phyloP scores from a whole-genome alignment of 306 rosid species.

The Prosopis cineraria region DNA sequence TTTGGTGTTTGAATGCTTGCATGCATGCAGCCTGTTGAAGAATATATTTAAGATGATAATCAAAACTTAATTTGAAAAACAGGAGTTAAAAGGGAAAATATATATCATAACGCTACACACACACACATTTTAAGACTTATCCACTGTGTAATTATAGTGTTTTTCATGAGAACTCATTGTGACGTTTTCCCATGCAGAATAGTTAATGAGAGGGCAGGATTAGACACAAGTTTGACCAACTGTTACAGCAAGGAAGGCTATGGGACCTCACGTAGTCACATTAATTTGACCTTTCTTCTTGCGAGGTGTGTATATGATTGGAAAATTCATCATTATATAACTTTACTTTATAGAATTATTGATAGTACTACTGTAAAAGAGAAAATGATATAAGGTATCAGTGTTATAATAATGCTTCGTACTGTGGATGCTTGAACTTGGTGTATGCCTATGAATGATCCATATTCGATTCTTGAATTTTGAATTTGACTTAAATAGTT shows the following conservation, averaged over 20 bases:
- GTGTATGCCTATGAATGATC: too few species aligned
- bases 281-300: conserved; percentile 43
- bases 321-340: conserved; percentile 40
- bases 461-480: background rate
- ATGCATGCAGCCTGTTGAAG: conserved; percentile 2
- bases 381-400: conserved; percentile 19
- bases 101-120: background rate
- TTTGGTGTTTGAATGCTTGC: conserved; percentile 14
- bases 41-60: background rate
- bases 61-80: background rate
- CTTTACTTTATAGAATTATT: conserved; percentile 34
- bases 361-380: conserved; percentile 25
- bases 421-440: conserved; percentile 20
- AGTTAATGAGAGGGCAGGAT: conserved; percentile 32
- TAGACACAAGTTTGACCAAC: conserved; percentile 47
- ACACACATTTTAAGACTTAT: background rate
- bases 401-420: background rate
- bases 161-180: background rate
- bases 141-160: background rate
- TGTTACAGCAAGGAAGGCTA: conserved; percentile 35
- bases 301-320: conserved; percentile 36
- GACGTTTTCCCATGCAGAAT: conserved; percentile 42
- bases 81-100: background rate
- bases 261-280: conserved; percentile 52
- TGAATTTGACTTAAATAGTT: background rate